phyloP scores from a whole-genome alignment of 805 yeast genomes.

The Candida maris region DNA sequence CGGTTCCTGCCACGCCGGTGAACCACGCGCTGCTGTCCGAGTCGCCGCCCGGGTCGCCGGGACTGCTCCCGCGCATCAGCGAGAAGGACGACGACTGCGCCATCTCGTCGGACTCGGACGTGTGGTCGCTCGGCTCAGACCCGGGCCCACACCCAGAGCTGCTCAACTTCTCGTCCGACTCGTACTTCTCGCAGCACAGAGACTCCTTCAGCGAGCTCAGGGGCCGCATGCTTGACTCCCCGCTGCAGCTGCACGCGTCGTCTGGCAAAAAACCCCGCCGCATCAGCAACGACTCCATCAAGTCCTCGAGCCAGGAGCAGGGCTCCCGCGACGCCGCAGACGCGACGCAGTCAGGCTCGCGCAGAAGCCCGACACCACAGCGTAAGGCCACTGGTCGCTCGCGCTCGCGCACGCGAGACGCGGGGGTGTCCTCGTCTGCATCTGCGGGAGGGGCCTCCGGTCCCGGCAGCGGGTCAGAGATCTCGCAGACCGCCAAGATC shows the following conservation, averaged over 20 bases:
- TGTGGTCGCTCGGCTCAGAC: slow-evolving; percentile 27
- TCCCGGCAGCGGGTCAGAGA: slow-evolving; percentile 16
- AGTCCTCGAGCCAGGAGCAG: slow-evolving; percentile 20
- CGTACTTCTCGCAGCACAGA: slow-evolving; percentile 32
- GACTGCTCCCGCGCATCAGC: slow-evolving; percentile 23
- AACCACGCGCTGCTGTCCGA: no score
- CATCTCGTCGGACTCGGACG: slow-evolving; percentile 29
- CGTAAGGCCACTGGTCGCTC: slow-evolving; percentile 15
- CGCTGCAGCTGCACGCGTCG: slow-evolving; percentile 3
- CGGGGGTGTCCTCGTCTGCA: slow-evolving; percentile 3
- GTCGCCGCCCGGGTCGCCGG: slow-evolving; percentile 32
- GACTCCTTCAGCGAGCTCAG: slow-evolving; percentile 24
- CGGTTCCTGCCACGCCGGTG: no score
- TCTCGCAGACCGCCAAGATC: slow-evolving; percentile 54
- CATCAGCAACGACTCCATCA: slow-evolving; percentile 26
- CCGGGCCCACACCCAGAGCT: slow-evolving; percentile 10
- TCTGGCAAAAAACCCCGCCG: slow-evolving; percentile 18
- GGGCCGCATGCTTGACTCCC: slow-evolving; percentile 19
- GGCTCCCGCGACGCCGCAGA: slow-evolving; percentile 18
- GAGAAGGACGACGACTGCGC: slow-evolving; percentile 31
- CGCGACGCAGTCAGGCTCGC: slow-evolving; percentile 15
- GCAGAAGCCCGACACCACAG: slow-evolving; percentile 15
- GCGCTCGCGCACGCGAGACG: slow-evolving; percentile 16
- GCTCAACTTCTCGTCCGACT: slow-evolving; percentile 30
- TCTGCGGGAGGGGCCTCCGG: slow-evolving; percentile 3